Evolutionary conservation across 164 flowering plant genomes (phyloP), one percentile per base, ranked within the genome.

Genomic region (Magnolia kwangsiensis): DNA sequence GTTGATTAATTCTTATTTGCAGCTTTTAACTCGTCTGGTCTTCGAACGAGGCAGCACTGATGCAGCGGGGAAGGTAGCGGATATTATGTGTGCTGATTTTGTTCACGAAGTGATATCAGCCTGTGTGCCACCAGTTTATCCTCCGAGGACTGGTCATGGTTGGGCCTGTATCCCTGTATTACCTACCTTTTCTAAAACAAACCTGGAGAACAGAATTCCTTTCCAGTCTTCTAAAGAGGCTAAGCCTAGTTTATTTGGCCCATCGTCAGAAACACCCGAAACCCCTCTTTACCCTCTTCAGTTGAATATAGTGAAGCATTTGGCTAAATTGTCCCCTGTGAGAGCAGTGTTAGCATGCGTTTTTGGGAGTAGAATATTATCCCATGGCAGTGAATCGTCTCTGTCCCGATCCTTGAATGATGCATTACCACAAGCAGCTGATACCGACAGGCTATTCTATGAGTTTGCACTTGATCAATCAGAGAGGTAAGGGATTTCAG

Each of bases 401-500:
- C 76, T 84, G 68, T 86, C 89, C 72, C 83, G 85, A 84, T 81
- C 93, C 55, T 82, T 89, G 76, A 80, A 84, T 75, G 87, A 83
- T 83, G 89, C 88, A 69, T 76, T 76, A 58, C 75, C 82, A 72
- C 88, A 82, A 76, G 79, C 91, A 71, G 86, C 93, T 77, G 98
- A 94, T 84, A 86, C 86, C 72, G 97, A 91, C 79, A 85, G 91
- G 80, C 76, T 91, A 75, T 96, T 94, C 82, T 96, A 90, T 81
- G 99, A 96, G 80, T 96, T 94, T 87, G 90, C 97, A 72, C 93
- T 96, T 82, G 99, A 96, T 84, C 97, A 92, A 77, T 96, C 99
- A 76, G 97, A 96, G 83, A 94, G 98, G 99, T 95, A 80, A 18
- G 11, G 19, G 72, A n/a, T 72, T 29, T 75, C 67, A n/a, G 67